Conservation (phyloP, 805 yeast genomes). For the Lipomyces spencermartinsiae region DNA sequence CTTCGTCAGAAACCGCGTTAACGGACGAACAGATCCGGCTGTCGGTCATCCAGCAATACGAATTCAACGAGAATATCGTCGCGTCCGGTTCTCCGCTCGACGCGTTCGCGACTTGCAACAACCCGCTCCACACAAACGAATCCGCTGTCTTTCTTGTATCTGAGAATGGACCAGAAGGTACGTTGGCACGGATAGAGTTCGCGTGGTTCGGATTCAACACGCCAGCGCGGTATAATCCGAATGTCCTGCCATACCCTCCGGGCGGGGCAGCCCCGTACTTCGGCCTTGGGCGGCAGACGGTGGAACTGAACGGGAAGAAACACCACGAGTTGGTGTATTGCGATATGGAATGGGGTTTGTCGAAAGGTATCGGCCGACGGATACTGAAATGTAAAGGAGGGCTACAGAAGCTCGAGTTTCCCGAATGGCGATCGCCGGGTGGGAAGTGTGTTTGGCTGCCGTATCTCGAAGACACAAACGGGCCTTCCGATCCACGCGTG, state of each 20-base stretch:
- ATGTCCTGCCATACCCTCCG: conserved; percentile 25
- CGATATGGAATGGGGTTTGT: conserved; percentile 26
- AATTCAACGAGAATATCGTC: conserved; percentile 1
- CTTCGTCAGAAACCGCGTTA: not conserved
- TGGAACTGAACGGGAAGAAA: not conserved
- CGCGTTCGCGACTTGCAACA: conserved; percentile 12
- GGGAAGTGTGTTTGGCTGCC: conserved; percentile 17
- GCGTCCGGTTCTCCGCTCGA: conserved; percentile 10
- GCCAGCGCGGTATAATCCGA: conserved; percentile 23
- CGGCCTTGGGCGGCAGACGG: conserved; percentile 9
- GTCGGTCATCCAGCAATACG: conserved; percentile 19
- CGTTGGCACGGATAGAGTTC: conserved; percentile 24
- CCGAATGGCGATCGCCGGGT: conserved; percentile 15
- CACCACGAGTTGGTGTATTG: conserved; percentile 24
- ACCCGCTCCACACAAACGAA: conserved; percentile 9
- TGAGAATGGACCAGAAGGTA: conserved; percentile 20
- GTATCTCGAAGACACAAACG: conserved; percentile 11
- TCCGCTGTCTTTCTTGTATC: conserved; percentile 19
- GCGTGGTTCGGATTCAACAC: conserved; percentile 20
- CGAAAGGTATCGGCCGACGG: conserved; percentile 12
- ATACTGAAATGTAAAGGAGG: conserved; percentile 17
- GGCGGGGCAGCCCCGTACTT: conserved; percentile 24
- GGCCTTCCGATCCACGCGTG: conserved; percentile 28
- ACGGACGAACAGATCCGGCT: conserved; percentile 1
- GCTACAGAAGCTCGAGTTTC: conserved; percentile 6